Evolutionary conservation across 305 asterid genomes (phyloP), one percentile per base, ranked within the genome.

Genomic region (Plantago coronopus): DNA sequence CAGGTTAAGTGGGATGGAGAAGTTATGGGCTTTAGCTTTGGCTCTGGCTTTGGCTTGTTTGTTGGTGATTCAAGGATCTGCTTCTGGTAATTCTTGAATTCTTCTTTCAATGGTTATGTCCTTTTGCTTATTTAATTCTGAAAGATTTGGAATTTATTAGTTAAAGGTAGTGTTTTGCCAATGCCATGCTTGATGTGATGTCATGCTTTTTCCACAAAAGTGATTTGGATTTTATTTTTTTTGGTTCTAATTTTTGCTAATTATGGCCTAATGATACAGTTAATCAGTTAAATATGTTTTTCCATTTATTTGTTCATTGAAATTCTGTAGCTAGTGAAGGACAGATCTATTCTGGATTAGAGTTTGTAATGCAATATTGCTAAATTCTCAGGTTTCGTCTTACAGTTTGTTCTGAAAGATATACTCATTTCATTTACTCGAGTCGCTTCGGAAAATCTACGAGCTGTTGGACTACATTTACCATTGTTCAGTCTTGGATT

Each of bases 41-140:
- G n/a, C n/a, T n/a, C n/a, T n/a, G n/a, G n/a, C n/a, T 64, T 77
- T 86, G 67, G 75, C 76, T 79, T 76, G 64, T 48, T 71, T 76
- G 43, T 65, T 78, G 74, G 65, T 77, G 76, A 68, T 80, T 76
- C 87, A 70, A 67, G 95, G 78, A 81, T 81, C 84, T 84, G 75
- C 87, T 34, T 34, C 40, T 67, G 95, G 95, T 88, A 75, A 74
- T 64, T 69, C 27, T 76, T 64, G 56, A 12, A 8, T 56, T 48
- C 13, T 55, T 17, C 16, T 23, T 27, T 10, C 43, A 42, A 48
- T 62, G 38, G 69, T 61, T 5, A 44, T 51, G 47, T 18, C 40
- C 25, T 65, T 22, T 40, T 15, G 42, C n/a, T 53, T 54, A 58
- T 18, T 48, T 16, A 25, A 27, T 23, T 57, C 34, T 29, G 54